These are phyloP conservation scores for Angomonas desouzai DNA, from an alignment of 208 protist genomes.

Conservation along the genomic window DNA sequence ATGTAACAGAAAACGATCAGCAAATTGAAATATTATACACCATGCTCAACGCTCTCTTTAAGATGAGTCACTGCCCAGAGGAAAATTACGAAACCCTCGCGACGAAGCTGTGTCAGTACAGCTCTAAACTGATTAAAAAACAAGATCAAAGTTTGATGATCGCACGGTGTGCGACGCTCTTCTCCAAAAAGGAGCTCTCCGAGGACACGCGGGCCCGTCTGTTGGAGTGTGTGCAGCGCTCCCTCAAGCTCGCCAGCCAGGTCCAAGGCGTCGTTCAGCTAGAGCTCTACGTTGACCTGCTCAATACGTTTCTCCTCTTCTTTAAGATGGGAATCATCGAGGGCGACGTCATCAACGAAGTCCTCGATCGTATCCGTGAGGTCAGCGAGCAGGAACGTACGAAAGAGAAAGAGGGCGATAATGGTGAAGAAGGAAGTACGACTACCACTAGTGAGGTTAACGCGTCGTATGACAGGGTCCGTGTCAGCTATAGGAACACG, in stretches of 20 bases:
- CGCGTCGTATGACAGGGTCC: conserved; percentile 26
- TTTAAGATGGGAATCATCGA: conserved; percentile 76
- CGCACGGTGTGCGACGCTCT: conserved; percentile 82
- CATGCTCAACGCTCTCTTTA: conserved; percentile 65
- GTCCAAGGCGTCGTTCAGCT: conserved; percentile 71
- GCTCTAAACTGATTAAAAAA: conserved; percentile 89
- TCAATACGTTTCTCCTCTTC: conserved; percentile 94
- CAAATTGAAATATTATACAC: conserved; percentile 81
- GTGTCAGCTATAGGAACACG: conserved; percentile 63
- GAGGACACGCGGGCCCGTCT: conserved; percentile 67
- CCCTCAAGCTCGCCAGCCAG: conserved; percentile 90
- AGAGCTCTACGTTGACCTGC: conserved; percentile 93
- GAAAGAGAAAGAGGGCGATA: conserved; percentile 25
- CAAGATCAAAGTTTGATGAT: conserved; percentile 88
- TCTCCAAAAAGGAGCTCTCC: conserved; percentile 68
- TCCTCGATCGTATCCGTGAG: conserved; percentile 58
- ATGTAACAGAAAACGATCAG: conserved; percentile 70
- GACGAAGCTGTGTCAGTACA: conserved; percentile 87
- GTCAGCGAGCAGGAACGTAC: conserved; percentile 29
- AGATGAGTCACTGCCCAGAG: conserved; percentile 47
- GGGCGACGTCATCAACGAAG: conserved; percentile 38
- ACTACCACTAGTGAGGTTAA: conserved; percentile 7
- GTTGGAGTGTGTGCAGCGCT: conserved; percentile 91
- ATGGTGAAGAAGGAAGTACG: not conserved
- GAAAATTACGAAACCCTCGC: conserved; percentile 93